Percentiles rank a stretch among this genome's conserved stretches.
These are phyloP conservation scores for Nothophytophthora sp. DNA, from an alignment of 352 stramenopile genomes.

Conservation along the genomic window DNA sequence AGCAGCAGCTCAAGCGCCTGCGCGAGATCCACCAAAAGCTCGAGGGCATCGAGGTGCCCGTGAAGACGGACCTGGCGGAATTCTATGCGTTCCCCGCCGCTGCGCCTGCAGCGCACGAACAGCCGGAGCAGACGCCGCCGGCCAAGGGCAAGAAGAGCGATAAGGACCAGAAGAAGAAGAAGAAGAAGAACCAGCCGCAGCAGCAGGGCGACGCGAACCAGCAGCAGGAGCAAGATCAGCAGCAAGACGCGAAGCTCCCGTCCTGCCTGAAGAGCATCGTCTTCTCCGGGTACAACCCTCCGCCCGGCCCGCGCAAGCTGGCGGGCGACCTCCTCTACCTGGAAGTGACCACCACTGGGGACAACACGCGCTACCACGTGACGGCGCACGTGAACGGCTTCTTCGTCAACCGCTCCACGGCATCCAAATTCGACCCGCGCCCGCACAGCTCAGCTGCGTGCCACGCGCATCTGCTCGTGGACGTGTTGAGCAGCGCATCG, in stretches of 20 bases:
- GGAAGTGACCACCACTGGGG: conserved; percentile 73
- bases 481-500: conserved; percentile 76
- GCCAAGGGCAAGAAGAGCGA: conserved; percentile 34
- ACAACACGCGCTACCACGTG: conserved; percentile 78
- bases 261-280: conserved; percentile 90
- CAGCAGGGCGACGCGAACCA: conserved; percentile 29
- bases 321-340: conserved; percentile 95
- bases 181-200: no score
- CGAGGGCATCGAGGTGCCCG: conserved; percentile 71
- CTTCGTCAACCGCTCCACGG: conserved; percentile 91
- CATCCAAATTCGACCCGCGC: conserved; percentile 79
- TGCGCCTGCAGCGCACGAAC: conserved; percentile 1
- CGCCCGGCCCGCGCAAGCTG: conserved; percentile 90
- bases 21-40: conserved; percentile 85
- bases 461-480: conserved; percentile 76
- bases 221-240: conserved; percentile 32
- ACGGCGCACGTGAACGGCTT: conserved; percentile 93
- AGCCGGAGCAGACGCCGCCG: conserved; percentile 20
- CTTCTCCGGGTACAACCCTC: conserved; percentile 95
- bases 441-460: conserved; percentile 39
- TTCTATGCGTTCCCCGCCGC: conserved; percentile 62
- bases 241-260: conserved; percentile 65
- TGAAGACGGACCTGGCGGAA: conserved; percentile 55
- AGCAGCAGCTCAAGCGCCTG: conserved; percentile 81
- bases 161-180: conserved; percentile 42